Evolutionary conservation across 176 grass and related monocot species (phyloP).

Genomic region (Melocanna baccifera): DNA sequence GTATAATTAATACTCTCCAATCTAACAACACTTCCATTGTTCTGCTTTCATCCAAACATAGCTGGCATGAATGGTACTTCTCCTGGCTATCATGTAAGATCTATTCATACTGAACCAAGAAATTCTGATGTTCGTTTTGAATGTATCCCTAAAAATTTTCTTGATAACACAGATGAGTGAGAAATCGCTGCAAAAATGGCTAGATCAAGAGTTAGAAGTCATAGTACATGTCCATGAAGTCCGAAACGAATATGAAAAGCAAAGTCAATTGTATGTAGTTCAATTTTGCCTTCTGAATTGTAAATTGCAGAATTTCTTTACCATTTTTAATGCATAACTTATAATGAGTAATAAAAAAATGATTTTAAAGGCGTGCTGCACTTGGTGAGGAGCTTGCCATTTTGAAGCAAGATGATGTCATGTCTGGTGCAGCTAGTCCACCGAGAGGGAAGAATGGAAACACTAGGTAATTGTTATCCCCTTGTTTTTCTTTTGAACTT

Average conservation of each 20-base stretch:
- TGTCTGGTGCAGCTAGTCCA: slow-evolving; percentile 46
- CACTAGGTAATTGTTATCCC: slow-evolving; percentile 56
- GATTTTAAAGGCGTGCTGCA: slow-evolving; percentile 65
- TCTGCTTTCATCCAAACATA: slow-evolving; percentile 37
- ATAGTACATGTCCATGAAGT: slow-evolving; percentile 98
- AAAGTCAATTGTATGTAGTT: slow-evolving; percentile 84
- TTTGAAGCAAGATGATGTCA: slow-evolving; percentile 72
- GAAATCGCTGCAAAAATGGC: slow-evolving; percentile 83
- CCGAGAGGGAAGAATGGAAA: slow-evolving; percentile 75
- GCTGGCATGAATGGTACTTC: slow-evolving; percentile 67
- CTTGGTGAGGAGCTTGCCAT: slow-evolving; percentile 89
- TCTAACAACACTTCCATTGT: slow-evolving; percentile 33
- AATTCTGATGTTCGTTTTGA: slow-evolving; percentile 24
- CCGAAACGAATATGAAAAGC: slow-evolving; percentile 91
- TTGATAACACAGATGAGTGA: slow-evolving; percentile 70
- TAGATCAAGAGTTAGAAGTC: slow-evolving; percentile 98
- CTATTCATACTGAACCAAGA: slow-evolving; percentile 9
- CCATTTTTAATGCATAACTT: not conserved
- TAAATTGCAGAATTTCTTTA: not conserved
- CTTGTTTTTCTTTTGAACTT: slow-evolving; percentile 20
- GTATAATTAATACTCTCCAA: slow-evolving; percentile 22
- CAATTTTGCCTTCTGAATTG: slow-evolving; percentile 8
- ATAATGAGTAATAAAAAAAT: slow-evolving; percentile 6
- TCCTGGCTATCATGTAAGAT: slow-evolving; percentile 75
- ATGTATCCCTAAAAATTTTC: slow-evolving; percentile 21